Conservation (phyloP, 2,329 filamentous ascomycete genomes). For the Fusarium nygamai region DNA sequence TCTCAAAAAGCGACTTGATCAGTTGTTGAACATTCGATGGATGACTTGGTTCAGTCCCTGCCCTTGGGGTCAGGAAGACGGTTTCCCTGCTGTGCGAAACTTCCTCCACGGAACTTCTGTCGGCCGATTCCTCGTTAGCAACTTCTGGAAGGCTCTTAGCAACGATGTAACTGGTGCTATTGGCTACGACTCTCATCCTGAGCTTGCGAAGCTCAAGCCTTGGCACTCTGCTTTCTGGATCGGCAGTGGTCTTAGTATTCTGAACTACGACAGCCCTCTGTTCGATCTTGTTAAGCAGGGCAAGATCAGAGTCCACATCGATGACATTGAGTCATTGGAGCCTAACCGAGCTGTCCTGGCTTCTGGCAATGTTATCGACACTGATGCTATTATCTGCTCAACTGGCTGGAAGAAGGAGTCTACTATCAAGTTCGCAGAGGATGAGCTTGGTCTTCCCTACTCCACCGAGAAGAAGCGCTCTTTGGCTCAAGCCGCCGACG, state of each 20-base stretch:
- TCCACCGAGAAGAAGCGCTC: neutral
- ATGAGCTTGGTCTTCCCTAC: conserved; percentile 30
- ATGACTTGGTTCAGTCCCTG: conserved; percentile 74
- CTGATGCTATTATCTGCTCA: conserved; percentile 60
- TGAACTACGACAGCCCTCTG: conserved; percentile 62
- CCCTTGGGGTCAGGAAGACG: conserved; percentile 68
- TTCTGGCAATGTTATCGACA: conserved; percentile 51
- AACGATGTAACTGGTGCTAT: conserved; percentile 58
- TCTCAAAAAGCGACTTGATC: conserved; percentile 68
- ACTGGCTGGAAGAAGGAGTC: conserved; percentile 63
- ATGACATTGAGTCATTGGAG: conserved; percentile 56
- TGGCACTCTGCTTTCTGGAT: conserved; percentile 57
- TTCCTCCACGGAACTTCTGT: conserved; percentile 62
- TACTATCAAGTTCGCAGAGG: conserved; percentile 53
- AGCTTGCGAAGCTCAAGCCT: conserved; percentile 53
- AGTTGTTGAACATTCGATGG: conserved; percentile 61
- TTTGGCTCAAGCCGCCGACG: conserved; percentile 25
- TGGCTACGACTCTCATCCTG: conserved; percentile 56
- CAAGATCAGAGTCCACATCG: conserved; percentile 58
- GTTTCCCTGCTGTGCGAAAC: conserved; percentile 56
- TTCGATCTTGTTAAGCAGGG: conserved; percentile 62
- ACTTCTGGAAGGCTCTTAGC: conserved; percentile 60
- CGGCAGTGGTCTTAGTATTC: conserved; percentile 61
- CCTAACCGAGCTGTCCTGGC: conserved; percentile 53
- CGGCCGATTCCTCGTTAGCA: conserved; percentile 57